These are phyloP conservation scores for Murraya koenigii DNA, from an alignment of 345 rosid species.

Conservation along the genomic window DNA sequence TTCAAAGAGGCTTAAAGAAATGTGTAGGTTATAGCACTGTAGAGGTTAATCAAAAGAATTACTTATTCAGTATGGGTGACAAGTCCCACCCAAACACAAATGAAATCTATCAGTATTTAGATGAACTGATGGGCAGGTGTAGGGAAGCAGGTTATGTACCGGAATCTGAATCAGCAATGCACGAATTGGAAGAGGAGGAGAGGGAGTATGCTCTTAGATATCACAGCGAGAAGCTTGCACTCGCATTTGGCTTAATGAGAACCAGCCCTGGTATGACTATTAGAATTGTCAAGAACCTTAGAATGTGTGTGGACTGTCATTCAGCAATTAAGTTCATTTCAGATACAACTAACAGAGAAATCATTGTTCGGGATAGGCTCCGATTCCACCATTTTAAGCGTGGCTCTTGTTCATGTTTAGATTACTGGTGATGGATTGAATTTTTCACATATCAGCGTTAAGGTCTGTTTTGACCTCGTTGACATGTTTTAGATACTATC, in stretches of 20 bases:
- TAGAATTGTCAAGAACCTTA: conserved; percentile 67
- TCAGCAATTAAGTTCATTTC: conserved; percentile 66
- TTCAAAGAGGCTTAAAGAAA: conserved; percentile 52
- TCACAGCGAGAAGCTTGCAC: conserved; percentile 87
- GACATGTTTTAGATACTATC: background rate
- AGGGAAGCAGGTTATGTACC: conserved; percentile 65
- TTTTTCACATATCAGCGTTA: background rate
- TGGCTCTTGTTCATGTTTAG: conserved; percentile 73
- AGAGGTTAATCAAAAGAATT: conserved; percentile 50
- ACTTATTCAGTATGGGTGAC: conserved; percentile 76
- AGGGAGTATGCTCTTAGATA: conserved; percentile 67
- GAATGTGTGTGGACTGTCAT: conserved; percentile 87
- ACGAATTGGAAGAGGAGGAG: conserved; percentile 84
- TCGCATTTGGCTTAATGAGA: conserved; percentile 66
- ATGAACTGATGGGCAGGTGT: conserved; percentile 62
- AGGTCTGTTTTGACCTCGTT: background rate
- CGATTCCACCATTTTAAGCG: conserved; percentile 70
- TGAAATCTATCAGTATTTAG: conserved; percentile 54
- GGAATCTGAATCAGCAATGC: conserved; percentile 60
- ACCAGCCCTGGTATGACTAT: conserved; percentile 39
- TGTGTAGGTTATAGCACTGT: conserved; percentile 73
- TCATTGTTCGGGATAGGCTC: conserved; percentile 67
- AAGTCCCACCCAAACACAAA: conserved; percentile 57
- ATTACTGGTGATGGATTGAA: conserved; percentile 51
- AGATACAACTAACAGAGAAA: conserved; percentile 54